phyloP scores from a whole-genome alignment of 2,329 filamentous ascomycete genomes.

The Talaromyces islandicus region DNA sequence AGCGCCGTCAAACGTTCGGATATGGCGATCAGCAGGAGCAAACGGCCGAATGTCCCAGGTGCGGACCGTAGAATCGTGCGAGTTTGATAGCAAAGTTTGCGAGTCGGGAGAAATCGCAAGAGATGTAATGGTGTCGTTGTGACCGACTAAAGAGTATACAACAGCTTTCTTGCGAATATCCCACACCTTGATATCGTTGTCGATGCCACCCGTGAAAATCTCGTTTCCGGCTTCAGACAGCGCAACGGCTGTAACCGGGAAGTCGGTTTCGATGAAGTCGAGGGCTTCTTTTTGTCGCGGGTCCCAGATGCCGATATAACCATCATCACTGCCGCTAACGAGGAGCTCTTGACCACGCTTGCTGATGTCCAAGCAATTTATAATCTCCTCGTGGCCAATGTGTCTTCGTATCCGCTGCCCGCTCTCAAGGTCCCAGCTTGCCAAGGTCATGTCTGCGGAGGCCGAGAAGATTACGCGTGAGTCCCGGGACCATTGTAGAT shows the following conservation, averaged over 20 bases:
- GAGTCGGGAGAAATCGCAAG: conserved; percentile 88
- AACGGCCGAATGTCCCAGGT: conserved; percentile 97
- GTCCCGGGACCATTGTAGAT: conserved; percentile 95
- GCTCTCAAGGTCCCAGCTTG: conserved; percentile 90
- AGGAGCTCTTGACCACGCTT: conserved; percentile 85
- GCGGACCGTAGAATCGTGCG: conserved; percentile 86
- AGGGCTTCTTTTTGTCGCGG: conserved; percentile 82
- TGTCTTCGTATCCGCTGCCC: conserved; percentile 90
- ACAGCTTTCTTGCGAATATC: conserved; percentile 87
- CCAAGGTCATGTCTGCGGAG: conserved; percentile 86
- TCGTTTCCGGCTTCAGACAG: conserved; percentile 94
- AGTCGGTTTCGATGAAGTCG: conserved; percentile 84
- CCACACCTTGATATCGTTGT: conserved; percentile 97
- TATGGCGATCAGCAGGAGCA: conserved; percentile 76
- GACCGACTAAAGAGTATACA: conserved; percentile 80
- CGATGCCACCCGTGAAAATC: conserved; percentile 88
- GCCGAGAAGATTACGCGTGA: conserved; percentile 85
- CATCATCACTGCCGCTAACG: conserved; percentile 88
- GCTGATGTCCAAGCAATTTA: conserved; percentile 86
- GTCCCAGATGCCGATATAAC: conserved; percentile 92
- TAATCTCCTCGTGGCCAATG: conserved; percentile 88
- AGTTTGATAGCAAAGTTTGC: conserved; percentile 82
- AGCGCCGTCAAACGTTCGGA: conserved; percentile 89
- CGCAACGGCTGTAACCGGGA: conserved; percentile 84
- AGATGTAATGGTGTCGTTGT: conserved; percentile 87